A percentile compares a stretch with the other conserved stretches of the same genome.
phyloP scores from a whole-genome alignment of 2,329 filamentous ascomycete species.

The Exserohilum rostratum region DNA sequence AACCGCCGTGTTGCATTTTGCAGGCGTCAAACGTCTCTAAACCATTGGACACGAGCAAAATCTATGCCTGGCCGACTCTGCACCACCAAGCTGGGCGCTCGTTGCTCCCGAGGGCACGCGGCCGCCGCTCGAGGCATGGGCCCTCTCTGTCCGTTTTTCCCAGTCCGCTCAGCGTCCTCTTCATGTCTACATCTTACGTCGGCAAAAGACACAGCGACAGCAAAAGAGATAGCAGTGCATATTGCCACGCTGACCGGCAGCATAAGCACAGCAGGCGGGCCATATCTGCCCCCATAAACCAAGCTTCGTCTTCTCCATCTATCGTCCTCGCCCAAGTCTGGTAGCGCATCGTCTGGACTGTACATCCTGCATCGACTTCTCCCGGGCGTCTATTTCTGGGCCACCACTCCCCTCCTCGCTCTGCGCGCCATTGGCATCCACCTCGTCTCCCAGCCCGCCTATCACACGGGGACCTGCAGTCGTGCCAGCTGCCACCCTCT shows the following conservation, averaged over 20 bases:
- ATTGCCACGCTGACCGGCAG: constrained; percentile 28
- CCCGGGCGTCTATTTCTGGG: constrained; percentile 51
- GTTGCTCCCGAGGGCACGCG: constrained; percentile 28
- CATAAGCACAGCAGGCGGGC: constrained; percentile 27
- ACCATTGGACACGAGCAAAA: constrained; percentile 31
- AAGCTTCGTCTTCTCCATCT: constrained; percentile 33
- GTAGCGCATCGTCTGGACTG: constrained; percentile 38
- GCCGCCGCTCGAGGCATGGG: constrained; percentile 19
- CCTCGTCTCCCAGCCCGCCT: constrained; percentile 41
- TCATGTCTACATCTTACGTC: constrained; percentile 16
- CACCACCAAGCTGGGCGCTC: constrained; percentile 28
- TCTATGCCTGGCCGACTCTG: constrained; percentile 20
- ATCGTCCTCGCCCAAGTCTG: constrained; percentile 29
- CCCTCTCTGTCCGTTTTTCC: constrained; percentile 16
- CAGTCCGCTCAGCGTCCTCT: constrained; percentile 10
- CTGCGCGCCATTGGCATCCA: constrained; percentile 39
- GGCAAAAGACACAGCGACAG: background rate
- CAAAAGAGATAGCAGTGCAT: background rate
- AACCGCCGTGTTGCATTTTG: constrained; percentile 32
- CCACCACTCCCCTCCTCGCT: constrained; percentile 35
- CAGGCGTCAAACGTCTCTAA: constrained; percentile 39
- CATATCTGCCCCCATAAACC: constrained; percentile 34
- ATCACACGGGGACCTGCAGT: constrained; percentile 42
- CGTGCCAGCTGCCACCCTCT: constrained; percentile 39
- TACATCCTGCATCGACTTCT: constrained; percentile 43